A percentile compares a stretch with the other conserved stretches of the same genome.
Evolutionary conservation across 305 asterid genomes (phyloP).

Genomic region (Fraxinus platypoda): DNA sequence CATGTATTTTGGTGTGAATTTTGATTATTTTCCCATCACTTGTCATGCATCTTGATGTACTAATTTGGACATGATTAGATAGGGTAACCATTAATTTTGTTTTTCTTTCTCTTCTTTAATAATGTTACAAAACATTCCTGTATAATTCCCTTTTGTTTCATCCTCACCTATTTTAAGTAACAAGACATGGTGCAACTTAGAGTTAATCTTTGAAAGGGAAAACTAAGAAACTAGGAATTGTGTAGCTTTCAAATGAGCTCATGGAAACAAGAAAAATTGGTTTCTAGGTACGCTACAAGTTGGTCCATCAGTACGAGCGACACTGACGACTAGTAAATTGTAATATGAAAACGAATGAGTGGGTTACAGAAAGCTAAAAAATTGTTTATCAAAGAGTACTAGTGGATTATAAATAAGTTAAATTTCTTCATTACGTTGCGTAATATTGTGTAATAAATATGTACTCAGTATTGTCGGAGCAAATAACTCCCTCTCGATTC

Average conservation of each 20-base stretch:
- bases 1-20: background rate
- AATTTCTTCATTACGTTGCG: background rate
- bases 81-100: background rate
- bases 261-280: background rate
- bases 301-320: background rate
- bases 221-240: background rate
- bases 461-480: background rate
- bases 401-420: background rate
- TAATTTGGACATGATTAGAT: background rate
- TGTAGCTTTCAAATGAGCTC: background rate
- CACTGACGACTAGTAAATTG: background rate
- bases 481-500: background rate
- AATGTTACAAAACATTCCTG: background rate
- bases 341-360: background rate
- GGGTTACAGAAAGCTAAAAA: background rate
- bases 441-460: background rate
- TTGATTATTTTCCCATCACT: background rate
- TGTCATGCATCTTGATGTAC: background rate
- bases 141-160: background rate
- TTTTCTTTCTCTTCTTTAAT: background rate
- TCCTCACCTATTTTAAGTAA: background rate
- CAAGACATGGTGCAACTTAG: background rate
- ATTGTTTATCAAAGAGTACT: background rate
- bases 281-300: background rate
- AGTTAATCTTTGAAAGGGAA: background rate